Percentiles rank a stretch among this genome's conserved stretches.
These are phyloP conservation scores for Neurospora sp. DNA, from an alignment of 495 filamentous ascomycete species.

Conservation along the genomic window DNA sequence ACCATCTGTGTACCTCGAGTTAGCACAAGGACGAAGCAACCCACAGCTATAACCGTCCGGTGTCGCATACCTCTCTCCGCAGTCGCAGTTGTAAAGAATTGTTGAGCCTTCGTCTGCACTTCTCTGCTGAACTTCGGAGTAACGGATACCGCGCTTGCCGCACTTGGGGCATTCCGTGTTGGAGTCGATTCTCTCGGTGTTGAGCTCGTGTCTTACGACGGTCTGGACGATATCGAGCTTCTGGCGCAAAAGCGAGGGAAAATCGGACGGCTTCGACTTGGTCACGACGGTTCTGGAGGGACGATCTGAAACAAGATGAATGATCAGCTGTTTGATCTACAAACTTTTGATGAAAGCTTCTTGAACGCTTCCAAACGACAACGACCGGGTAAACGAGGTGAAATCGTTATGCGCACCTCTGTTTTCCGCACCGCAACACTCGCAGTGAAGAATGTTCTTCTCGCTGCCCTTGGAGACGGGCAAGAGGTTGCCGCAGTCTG, in stretches of 20 bases:
- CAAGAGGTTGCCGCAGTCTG: slow-evolving; percentile 83
- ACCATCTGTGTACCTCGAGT: slow-evolving; percentile 34
- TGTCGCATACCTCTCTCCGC: slow-evolving; percentile 66
- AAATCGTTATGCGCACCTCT: slow-evolving; percentile 46
- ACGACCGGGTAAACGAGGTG: neutral
- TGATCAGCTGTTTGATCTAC: neutral
- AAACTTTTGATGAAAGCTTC: neutral
- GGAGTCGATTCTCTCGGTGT: slow-evolving; percentile 62
- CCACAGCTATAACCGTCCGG: neutral
- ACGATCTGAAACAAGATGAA: slow-evolving; percentile 46
- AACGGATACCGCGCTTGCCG: slow-evolving; percentile 73
- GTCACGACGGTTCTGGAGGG: slow-evolving; percentile 75
- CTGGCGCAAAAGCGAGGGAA: slow-evolving; percentile 76
- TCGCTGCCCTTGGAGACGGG: slow-evolving; percentile 64
- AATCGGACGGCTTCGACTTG: slow-evolving; percentile 70
- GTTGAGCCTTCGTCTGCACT: slow-evolving; percentile 93
- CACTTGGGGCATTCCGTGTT: slow-evolving; percentile 68
- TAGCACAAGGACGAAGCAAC: slow-evolving; percentile 11
- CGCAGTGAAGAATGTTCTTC: slow-evolving; percentile 67
- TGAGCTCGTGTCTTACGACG: slow-evolving; percentile 65
- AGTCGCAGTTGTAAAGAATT: slow-evolving; percentile 78
- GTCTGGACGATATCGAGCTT: slow-evolving; percentile 80
- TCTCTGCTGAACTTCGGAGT: slow-evolving; percentile 73
- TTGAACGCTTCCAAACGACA: neutral
- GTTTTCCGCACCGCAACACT: slow-evolving; percentile 74